Evolutionary conservation across 2,329 filamentous ascomycete genomes (phyloP).

Genomic region (Beauveria rudraprayagi): DNA sequence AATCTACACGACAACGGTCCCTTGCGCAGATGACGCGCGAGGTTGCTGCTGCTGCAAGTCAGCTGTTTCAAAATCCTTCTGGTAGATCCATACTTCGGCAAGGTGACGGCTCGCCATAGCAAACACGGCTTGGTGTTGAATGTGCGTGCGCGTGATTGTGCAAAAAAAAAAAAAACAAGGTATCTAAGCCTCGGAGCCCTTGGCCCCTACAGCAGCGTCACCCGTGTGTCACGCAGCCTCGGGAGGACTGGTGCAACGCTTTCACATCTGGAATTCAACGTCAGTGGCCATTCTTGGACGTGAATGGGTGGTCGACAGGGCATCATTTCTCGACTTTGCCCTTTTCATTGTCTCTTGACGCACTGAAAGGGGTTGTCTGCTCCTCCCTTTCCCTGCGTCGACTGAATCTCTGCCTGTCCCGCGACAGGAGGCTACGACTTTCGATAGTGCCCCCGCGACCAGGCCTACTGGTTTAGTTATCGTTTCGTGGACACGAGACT

Average conservation of each 20-base stretch:
- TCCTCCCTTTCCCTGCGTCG: background rate
- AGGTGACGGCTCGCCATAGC: background rate
- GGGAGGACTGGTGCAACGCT: background rate
- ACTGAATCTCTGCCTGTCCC: background rate
- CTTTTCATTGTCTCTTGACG: background rate
- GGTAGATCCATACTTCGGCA: background rate
- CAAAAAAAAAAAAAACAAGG: background rate
- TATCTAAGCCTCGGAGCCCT: background rate
- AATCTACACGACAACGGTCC: background rate
- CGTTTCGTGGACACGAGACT: background rate
- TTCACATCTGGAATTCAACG: background rate
- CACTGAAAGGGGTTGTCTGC: background rate
- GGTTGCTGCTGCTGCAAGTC: constrained; percentile 4
- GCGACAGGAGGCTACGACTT: background rate
- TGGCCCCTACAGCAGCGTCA: background rate
- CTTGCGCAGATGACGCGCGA: constrained; percentile 4
- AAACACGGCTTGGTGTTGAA: background rate
- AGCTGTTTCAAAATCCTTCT: background rate
- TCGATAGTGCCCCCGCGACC: background rate
- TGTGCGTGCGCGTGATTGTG: constrained; percentile 3
- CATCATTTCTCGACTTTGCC: background rate
- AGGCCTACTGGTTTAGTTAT: background rate
- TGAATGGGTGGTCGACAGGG: background rate
- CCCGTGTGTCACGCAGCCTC: background rate
- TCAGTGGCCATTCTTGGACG: background rate